Evolutionary conservation across 768 basidiomycete species (phyloP), one percentile per base, ranked within the genome.

Genomic region (Russula sp.): DNA sequence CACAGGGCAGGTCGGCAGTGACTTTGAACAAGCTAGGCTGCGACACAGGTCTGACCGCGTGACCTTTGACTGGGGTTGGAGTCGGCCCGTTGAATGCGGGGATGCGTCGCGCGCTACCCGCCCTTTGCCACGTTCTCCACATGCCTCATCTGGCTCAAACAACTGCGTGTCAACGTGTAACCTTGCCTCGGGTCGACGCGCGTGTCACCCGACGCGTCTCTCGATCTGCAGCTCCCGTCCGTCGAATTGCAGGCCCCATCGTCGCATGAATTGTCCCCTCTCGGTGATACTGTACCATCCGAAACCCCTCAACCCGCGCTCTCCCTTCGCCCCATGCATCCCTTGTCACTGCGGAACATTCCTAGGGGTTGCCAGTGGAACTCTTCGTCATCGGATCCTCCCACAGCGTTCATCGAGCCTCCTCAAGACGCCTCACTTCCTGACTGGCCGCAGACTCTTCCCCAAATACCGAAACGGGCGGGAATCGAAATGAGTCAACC

Each of bases 101-200:
- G 20, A 32, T 51, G 58, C 45, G 34, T 38, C 10, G 50, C 58
- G 11, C 65, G 65, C 2, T 63, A 63, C 45, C 55, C 48, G 13
- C 59, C 61, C 8, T 50, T 49, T 35, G 35, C 34, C 49, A 48
- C 61, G 52, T 57, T 49, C 14, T 5, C 36, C 10, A 7, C 41
- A 55, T 1, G 41, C 16, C 11, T 49, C 56, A 14, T 51, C 61
- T 0, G 20, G 38, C 38, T 56, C 56, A n/a, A n/a, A 14, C 46
- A 42, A 5, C 42, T 38, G 20, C 47, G 43, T 43, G 43, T 56
- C 36, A 36, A 45, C 54, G 25, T 47, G 56, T n/a, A 51, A n/a
- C 11, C 51, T 9, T 47, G 41, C 22, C 34, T 52, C 13, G 39
- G 9, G 11, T 16, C 29, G 38, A 32, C 61, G 38, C 32, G n/a